A percentile compares a stretch with the other conserved stretches of the same genome.
Evolutionary conservation across 148 eudicot genomes (phyloP).

Genomic region (Suaeda aralocaspica): DNA sequence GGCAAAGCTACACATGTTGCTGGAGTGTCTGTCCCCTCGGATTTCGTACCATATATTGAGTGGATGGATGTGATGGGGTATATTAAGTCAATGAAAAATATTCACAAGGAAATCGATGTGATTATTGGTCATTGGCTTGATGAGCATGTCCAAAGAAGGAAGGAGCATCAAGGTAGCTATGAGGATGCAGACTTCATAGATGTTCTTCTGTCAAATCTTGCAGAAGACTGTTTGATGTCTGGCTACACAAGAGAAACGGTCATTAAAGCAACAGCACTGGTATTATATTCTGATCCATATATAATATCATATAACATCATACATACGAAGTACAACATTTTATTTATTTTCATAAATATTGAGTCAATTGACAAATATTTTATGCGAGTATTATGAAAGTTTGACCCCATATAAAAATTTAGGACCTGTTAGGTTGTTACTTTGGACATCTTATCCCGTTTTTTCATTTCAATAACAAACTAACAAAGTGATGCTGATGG

Average conservation of each 20-base stretch:
- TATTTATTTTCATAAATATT: too few relatives aligned
- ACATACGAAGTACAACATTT: too few relatives aligned
- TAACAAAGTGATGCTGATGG: too few relatives aligned
- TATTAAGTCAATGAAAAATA: slow-evolving; percentile 35
- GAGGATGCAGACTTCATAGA: slow-evolving; percentile 30
- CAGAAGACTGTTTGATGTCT: slow-evolving; percentile 7
- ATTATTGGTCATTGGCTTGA: slow-evolving; percentile 38
- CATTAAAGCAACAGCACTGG: slow-evolving; percentile 32
- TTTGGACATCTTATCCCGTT: too few relatives aligned
- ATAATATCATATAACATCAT: too few relatives aligned
- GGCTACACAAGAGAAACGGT: slow-evolving; percentile 18
- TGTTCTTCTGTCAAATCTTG: slow-evolving; percentile 22
- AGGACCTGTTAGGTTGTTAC: not conserved
- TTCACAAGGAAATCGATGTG: slow-evolving; percentile 29
- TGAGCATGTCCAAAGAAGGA: slow-evolving; percentile 33
- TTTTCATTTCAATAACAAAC: too few relatives aligned
- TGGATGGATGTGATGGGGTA: slow-evolving; percentile 52
- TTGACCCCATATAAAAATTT: not conserved
- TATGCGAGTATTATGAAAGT: too few relatives aligned
- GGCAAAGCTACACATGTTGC: slow-evolving; percentile 34
- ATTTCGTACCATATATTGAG: slow-evolving; percentile 32
- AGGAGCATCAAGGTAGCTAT: not conserved
- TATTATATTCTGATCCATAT: not conserved
- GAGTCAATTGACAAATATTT: too few relatives aligned
- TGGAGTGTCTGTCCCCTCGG: slow-evolving; percentile 37